phyloP scores from a whole-genome alignment of 164 flowering plant species.

The Nymphaea colorata region DNA sequence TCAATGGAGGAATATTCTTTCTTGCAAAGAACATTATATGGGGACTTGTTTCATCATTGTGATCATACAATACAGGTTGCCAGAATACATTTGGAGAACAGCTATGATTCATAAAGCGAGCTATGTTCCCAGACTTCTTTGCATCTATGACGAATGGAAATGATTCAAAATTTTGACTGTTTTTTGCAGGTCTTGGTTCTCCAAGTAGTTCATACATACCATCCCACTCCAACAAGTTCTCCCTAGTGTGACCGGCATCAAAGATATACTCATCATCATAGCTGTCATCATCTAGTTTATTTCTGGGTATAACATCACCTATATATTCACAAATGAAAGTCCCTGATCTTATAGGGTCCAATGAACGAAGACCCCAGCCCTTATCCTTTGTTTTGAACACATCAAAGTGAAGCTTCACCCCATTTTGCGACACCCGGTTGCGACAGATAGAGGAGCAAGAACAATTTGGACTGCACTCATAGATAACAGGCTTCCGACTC shows the following conservation, averaged over 20 bases:
- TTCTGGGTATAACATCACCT: conserved; percentile 1
- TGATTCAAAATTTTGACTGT: not conserved
- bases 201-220: not conserved
- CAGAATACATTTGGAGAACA: conserved; percentile 5
- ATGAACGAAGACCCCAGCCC: conserved; percentile 7
- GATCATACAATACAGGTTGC: conserved; percentile 6
- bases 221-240: not conserved
- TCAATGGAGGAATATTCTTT: conserved; percentile 5
- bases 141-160: conserved; percentile 1
- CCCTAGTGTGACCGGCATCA: not conserved
- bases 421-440: conserved; percentile 3
- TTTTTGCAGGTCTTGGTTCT: not conserved
- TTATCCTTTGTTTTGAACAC: conserved; percentile 4
- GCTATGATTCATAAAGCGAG: conserved; percentile 7
- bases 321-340: conserved; percentile 4
- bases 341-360: conserved; percentile 5
- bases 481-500: not conserved
- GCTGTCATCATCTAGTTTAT: not conserved
- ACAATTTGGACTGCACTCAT: conserved; percentile 5
- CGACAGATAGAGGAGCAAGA: not conserved
- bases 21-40: conserved; percentile 3
- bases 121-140: not conserved
- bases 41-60: conserved; percentile 1
- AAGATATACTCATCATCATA: not conserved
- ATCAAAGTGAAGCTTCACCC: conserved; percentile 1